These are phyloP conservation scores for Zymoseptoria crescenta DNA, from an alignment of 2,329 filamentous ascomycete species.

Conservation along the genomic window DNA sequence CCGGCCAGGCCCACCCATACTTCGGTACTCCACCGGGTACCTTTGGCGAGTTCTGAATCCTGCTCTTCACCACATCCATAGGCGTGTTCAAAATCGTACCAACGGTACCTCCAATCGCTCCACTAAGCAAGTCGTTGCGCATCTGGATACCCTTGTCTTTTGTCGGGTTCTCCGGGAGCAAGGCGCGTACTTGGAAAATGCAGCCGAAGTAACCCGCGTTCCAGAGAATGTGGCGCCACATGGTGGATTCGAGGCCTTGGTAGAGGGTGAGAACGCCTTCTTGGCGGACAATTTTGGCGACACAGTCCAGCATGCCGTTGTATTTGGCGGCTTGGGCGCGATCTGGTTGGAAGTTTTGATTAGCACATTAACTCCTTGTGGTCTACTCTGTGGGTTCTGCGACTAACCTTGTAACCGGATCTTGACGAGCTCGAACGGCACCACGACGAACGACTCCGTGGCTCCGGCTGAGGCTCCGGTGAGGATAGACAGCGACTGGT, in stretches of 20 bases:
- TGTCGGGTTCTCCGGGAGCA: slow-evolving; percentile 63
- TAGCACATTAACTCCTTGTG: no score
- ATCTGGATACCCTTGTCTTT: slow-evolving; percentile 74
- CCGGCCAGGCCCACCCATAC: slow-evolving; percentile 98
- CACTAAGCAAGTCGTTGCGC: slow-evolving; percentile 78
- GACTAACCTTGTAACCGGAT: slow-evolving; percentile 68
- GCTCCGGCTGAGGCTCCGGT: slow-evolving; percentile 93
- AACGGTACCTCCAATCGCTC: slow-evolving; percentile 77
- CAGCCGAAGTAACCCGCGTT: slow-evolving; percentile 96
- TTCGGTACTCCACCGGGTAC: slow-evolving; percentile 75
- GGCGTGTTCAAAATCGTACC: slow-evolving; percentile 93
- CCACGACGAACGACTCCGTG: slow-evolving; percentile 92
- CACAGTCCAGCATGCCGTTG: slow-evolving; percentile 71
- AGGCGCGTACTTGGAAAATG: slow-evolving; percentile 88
- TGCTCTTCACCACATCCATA: slow-evolving; percentile 94
- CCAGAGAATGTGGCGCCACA: slow-evolving; percentile 94
- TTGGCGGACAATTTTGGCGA: slow-evolving; percentile 70
- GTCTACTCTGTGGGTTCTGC: not conserved
- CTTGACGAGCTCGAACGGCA: slow-evolving; percentile 97
- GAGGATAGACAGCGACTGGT: slow-evolving; percentile 79
- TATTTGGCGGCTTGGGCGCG: slow-evolving; percentile 86
- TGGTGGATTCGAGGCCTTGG: slow-evolving; percentile 90
- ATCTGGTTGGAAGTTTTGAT: slow-evolving; percentile 43
- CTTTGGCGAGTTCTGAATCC: slow-evolving; percentile 90
- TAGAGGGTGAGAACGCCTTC: slow-evolving; percentile 87